These are phyloP conservation scores for Diaporthe longicolla DNA, from an alignment of 2,329 filamentous ascomycete genomes.

Conservation along the genomic window DNA sequence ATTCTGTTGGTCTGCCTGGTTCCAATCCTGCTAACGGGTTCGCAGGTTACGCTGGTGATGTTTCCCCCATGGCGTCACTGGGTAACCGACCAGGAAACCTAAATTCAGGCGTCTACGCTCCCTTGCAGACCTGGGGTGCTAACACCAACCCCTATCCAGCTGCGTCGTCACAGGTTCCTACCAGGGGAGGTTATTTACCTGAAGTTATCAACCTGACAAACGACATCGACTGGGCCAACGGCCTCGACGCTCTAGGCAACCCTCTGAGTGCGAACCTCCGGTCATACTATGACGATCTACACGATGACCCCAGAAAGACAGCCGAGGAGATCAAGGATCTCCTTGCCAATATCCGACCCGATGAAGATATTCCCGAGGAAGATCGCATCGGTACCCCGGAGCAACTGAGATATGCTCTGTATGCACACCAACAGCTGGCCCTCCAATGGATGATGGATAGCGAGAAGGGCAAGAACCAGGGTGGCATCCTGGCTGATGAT, in stretches of 20 bases:
- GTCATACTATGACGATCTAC: slow-evolving; percentile 53
- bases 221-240: slow-evolving; percentile 53
- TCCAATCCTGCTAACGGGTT: slow-evolving; percentile 10
- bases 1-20: not conserved
- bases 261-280: slow-evolving; percentile 52
- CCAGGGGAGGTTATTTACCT: slow-evolving; percentile 45
- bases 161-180: slow-evolving; percentile 31
- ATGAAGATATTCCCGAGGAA: slow-evolving; percentile 73
- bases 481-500: slow-evolving; percentile 83
- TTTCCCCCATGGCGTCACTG: slow-evolving; percentile 4
- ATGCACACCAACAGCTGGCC: slow-evolving; percentile 86
- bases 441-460: slow-evolving; percentile 82
- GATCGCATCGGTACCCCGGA: slow-evolving; percentile 78
- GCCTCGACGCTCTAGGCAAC: slow-evolving; percentile 55
- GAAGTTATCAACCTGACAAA: slow-evolving; percentile 57
- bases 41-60: slow-evolving; percentile 9
- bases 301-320: slow-evolving; percentile 56
- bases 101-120: slow-evolving; percentile 43
- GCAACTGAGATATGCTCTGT: slow-evolving; percentile 77
- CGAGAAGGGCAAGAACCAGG: slow-evolving; percentile 81
- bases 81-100: slow-evolving; percentile 43
- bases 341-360: slow-evolving; percentile 80
- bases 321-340: slow-evolving; percentile 79
- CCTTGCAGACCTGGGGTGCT: slow-evolving; percentile 20
- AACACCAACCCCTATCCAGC: slow-evolving; percentile 10